Base-by-base conservation (phyloP, 148 eudicot species). In the Silene uniflora region DNA sequence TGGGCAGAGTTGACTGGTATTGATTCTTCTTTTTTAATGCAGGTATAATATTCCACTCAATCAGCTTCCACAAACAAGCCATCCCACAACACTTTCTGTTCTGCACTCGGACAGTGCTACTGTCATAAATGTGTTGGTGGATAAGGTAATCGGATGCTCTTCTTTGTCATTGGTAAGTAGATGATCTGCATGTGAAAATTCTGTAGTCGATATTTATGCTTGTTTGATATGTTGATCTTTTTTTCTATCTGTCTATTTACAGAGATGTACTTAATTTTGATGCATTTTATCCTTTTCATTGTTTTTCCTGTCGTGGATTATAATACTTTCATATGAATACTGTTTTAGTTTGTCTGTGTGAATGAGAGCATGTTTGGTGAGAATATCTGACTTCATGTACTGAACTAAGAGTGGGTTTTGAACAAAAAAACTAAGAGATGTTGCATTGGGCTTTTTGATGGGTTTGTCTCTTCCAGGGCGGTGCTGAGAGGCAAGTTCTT, bases 401-500 rank as follows among this genome's bases (percentile, higher is more conserved):
- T 32, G 22, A 67, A 27, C 58, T 69, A 56, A 42, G 63, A 54
- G 27, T 71, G 10, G 56, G 56, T 52, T 52, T 11, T 52, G 56
- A 52, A 52, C 9, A 52, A 52, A 52, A 11, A 39, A 68, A n/a
- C 58, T 59, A 21, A 42, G 63, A 52, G 25, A 64, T 16, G 23
- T 71, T 32, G 55, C 74, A 62, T 59, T 65, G 27, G 13, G 49
- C 60, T 23, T 64, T 81, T 71, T 71, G 75, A 74, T 68, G 35
- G 42, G 25, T 67, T 75, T 13, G 3, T 60, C 42, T 79, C 64
- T 75, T 81, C 66, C 80, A 95, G 97, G 93, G 86, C 22, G 22
- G 55, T 79, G 93, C 87, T 82, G 99, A 95, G 84, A 86, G 93
- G 68, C 97, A 88, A 86, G 99, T 95, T 78, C 97, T 95, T 71